Conservation (phyloP, 192 early-diverging fungal genomes). For the Linnemannia schmuckeri region DNA sequence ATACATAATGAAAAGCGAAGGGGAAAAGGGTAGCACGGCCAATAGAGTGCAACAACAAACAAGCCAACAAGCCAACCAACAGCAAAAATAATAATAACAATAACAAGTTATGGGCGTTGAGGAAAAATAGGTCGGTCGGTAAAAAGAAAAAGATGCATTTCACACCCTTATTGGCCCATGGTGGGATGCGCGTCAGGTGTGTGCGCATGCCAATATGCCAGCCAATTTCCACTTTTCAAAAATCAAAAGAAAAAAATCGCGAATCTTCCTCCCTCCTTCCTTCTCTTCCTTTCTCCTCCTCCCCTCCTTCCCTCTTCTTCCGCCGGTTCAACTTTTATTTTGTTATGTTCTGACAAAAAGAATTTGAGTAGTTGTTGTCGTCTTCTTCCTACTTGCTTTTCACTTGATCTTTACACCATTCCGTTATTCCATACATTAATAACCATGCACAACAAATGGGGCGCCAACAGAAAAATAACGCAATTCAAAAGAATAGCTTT, state of each 20-base stretch:
- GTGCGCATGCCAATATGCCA: background rate
- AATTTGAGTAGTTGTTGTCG: background rate
- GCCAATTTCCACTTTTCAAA: background rate
- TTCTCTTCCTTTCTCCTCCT: background rate
- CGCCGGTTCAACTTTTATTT: background rate
- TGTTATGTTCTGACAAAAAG: background rate
- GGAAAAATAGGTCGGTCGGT: background rate
- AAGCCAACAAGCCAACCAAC: too few species aligned
- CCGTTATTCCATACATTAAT: background rate
- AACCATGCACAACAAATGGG: background rate
- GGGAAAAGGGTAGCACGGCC: background rate
- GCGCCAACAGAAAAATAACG: background rate
- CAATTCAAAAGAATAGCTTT: background rate
- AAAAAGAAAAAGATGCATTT: constrained; percentile 4
- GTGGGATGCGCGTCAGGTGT: background rate
- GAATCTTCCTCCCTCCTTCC: background rate
- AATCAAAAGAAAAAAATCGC: background rate
- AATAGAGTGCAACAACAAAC: background rate
- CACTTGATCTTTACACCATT: background rate
- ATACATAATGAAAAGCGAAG: background rate
- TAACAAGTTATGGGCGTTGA: background rate
- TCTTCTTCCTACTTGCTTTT: background rate
- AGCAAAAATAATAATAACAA: background rate
- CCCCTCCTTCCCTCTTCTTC: background rate
- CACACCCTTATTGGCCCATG: background rate